phyloP scores from a whole-genome alignment of 257 asterid genomes.

The Solanum gracilifrons region DNA sequence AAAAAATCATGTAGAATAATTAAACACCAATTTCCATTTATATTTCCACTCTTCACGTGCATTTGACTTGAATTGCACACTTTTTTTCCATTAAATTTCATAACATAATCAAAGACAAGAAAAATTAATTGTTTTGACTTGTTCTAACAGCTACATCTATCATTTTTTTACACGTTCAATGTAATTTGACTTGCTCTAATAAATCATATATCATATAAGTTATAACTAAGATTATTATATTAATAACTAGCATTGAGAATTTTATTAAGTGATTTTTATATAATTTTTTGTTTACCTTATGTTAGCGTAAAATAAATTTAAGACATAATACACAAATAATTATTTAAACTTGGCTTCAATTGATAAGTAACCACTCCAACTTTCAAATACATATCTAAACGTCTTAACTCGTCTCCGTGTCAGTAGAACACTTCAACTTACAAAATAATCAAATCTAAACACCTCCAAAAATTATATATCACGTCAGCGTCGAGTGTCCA shows the following conservation, averaged over 20 bases:
- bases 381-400: not conserved
- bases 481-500: not conserved
- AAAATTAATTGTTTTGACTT: not conserved
- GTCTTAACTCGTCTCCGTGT: not conserved
- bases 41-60: not conserved
- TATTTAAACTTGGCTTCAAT: not conserved
- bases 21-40: not conserved
- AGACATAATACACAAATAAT: not conserved
- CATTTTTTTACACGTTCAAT: not conserved
- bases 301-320: not conserved
- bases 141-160: not conserved
- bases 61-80: not conserved
- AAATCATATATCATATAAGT: not conserved
- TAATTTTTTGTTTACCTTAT: not conserved
- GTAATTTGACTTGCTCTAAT: not conserved
- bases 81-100: too few relatives aligned
- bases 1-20: not conserved
- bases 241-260: not conserved
- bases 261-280: not conserved
- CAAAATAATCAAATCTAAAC: not conserved
- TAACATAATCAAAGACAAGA: not conserved
- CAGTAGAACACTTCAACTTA: not conserved
- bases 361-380: rapidly evolving
- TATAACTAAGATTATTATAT: not conserved
- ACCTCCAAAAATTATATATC: not conserved